Conservation (phyloP, 768 basidiomycete genomes). For the Cyclocybe aegerita region DNA sequence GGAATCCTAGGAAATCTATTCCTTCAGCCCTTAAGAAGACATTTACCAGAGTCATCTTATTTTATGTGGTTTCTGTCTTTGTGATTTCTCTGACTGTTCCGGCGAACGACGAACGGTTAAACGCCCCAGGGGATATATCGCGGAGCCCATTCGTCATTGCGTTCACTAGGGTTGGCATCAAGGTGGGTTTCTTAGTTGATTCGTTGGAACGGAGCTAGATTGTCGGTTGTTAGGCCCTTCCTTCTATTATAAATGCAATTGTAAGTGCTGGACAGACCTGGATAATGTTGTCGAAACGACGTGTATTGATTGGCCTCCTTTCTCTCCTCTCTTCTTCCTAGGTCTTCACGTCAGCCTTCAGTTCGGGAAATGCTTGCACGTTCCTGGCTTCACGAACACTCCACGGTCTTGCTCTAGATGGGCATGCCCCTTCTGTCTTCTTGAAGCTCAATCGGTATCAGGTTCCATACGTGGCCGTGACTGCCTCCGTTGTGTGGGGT, state of each 20-base stretch:
- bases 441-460: slow-evolving; percentile 28
- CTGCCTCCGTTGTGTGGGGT: slow-evolving; percentile 24
- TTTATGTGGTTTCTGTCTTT: slow-evolving; percentile 54
- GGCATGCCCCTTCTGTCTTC: slow-evolving; percentile 34
- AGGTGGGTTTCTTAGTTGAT: slow-evolving; percentile 26
- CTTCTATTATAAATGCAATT: slow-evolving; percentile 51
- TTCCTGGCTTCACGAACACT: slow-evolving; percentile 42
- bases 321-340: slow-evolving; percentile 5
- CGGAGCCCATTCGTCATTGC: slow-evolving; percentile 77
- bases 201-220: background rate
- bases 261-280: slow-evolving; percentile 24
- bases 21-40: slow-evolving; percentile 63
- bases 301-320: background rate
- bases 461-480: slow-evolving; percentile 27
- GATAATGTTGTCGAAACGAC: too few relatives aligned
- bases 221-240: slow-evolving; percentile 22
- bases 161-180: slow-evolving; percentile 58
- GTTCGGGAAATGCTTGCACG: slow-evolving; percentile 55
- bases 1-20: slow-evolving; percentile 65
- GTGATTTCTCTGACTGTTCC: slow-evolving; percentile 70
- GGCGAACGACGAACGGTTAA: slow-evolving; percentile 44
- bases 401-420: slow-evolving; percentile 38
- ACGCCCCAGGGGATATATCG: slow-evolving; percentile 36
- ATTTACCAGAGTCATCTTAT: slow-evolving; percentile 34
- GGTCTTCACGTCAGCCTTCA: slow-evolving; percentile 56